Conservation (phyloP, 257 asterid species). For the Gardenia jasminoides region DNA sequence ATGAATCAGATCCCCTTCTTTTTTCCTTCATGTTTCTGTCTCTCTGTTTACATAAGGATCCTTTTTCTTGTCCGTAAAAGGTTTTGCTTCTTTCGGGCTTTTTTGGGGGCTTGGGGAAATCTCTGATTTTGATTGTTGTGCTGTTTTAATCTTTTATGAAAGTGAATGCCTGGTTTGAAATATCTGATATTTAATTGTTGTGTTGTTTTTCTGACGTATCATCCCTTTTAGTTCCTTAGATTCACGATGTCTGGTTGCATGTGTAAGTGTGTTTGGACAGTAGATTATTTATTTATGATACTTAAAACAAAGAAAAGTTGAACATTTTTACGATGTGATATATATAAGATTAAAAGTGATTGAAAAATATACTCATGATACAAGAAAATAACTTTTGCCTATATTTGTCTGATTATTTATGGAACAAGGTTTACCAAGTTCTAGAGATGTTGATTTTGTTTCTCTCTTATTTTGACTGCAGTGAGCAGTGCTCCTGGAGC, state of each 20-base stretch:
- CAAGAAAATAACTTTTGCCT: too few species aligned
- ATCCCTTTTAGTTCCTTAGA: background rate
- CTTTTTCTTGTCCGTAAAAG: too few species aligned
- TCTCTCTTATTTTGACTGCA: conserved; percentile 22
- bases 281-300: too few species aligned
- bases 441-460: background rate
- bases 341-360: too few species aligned
- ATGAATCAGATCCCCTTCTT: conserved; percentile 12
- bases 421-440: background rate
- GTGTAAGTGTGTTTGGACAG: too few species aligned
- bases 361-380: too few species aligned
- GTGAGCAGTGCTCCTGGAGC: conserved; percentile 47
- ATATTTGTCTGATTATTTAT: background rate
- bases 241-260: background rate
- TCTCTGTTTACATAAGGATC: background rate
- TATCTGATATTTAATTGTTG: too few species aligned
- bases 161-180: too few species aligned
- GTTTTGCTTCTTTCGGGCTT: too few species aligned
- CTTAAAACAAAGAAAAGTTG: too few species aligned
- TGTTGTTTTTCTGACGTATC: too few species aligned
- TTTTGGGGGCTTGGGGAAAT: background rate
- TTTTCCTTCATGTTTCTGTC: background rate
- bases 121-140: background rate
- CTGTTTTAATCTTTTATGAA: background rate
- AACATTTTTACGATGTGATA: too few species aligned